Evolutionary conservation across 352 stramenopile species (phyloP).

Genomic region (Globisporangium nodosum): DNA sequence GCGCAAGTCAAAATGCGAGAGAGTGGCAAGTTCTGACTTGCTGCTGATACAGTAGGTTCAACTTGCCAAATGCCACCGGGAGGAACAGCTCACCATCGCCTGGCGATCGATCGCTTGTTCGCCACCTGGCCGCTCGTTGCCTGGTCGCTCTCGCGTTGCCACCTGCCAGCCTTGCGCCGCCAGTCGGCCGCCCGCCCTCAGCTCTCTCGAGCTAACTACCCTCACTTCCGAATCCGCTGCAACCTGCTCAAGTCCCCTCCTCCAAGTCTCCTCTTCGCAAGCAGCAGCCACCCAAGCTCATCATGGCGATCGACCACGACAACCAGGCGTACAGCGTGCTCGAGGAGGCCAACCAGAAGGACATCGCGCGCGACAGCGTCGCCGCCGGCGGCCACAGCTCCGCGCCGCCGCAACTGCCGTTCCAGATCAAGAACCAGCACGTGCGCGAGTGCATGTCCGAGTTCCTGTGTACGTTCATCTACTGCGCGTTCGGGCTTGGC

Average conservation of each 20-base stretch:
- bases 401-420: slow-evolving; percentile 11
- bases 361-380: slow-evolving; percentile 4
- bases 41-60: no score
- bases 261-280: neutral
- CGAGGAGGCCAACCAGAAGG: slow-evolving; percentile 19
- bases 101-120: no score
- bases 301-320: neutral
- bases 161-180: no score
- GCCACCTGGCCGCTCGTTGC: no score
- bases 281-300: neutral
- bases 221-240: neutral
- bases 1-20: no score
- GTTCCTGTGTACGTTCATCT: slow-evolving; percentile 33
- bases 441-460: slow-evolving; percentile 33
- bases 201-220: neutral
- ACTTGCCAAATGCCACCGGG: no score
- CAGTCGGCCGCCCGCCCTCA: no score
- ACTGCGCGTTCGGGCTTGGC: slow-evolving; percentile 17
- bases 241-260: neutral
- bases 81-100: no score
- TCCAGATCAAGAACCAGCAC: slow-evolving; percentile 22
- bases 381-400: slow-evolving; percentile 1
- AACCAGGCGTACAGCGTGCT: slow-evolving; percentile 10
- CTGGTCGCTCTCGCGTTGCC: no score
- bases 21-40: no score